A percentile compares a stretch with the other conserved stretches of the same genome.
Evolutionary conservation across 306 rosid species (phyloP).

Genomic region (Styphnolobium japonicum): DNA sequence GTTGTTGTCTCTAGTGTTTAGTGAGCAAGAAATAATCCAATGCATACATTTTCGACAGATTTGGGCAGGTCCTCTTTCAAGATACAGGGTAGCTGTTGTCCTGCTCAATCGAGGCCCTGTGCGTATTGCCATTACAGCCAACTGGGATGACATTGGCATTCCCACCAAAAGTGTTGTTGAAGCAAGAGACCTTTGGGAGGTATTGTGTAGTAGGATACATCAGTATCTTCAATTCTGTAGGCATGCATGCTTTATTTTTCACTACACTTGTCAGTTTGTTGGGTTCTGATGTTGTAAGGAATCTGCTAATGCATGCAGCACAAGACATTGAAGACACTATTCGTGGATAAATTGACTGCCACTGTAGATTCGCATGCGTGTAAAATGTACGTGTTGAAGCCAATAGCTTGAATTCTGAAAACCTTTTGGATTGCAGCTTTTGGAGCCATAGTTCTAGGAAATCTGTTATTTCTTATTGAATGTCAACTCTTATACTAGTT

Average conservation of each 20-base stretch:
- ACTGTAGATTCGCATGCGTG: slow-evolving; percentile 63
- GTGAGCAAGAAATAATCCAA: not conserved
- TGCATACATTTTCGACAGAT: slow-evolving; percentile 39
- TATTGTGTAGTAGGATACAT: slow-evolving; percentile 2
- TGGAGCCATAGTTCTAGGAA: not conserved
- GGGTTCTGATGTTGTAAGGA: not conserved
- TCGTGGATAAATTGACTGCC: slow-evolving; percentile 60
- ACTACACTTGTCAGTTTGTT: not conserved
- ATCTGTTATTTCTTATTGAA: not conserved
- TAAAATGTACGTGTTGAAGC: slow-evolving; percentile 77
- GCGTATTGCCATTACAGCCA: slow-evolving; percentile 41
- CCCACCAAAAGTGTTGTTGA: slow-evolving; percentile 53
- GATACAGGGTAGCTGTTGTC: slow-evolving; percentile 64
- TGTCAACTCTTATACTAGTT: not conserved
- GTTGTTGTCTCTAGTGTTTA: not conserved
- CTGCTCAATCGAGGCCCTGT: slow-evolving; percentile 63
- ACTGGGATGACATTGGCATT: slow-evolving; percentile 89
- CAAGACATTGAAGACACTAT: slow-evolving; percentile 55
- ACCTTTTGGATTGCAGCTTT: not conserved
- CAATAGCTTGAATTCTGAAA: slow-evolving; percentile 42
- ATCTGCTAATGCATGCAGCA: slow-evolving; percentile 55
- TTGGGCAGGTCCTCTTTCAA: slow-evolving; percentile 95
- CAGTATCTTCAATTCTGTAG: not conserved
- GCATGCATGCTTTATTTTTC: not conserved
- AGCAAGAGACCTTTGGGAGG: slow-evolving; percentile 97